Evolutionary conservation across 179 eudicot genomes (phyloP).

Genomic region (Heliamphora pulchella): DNA sequence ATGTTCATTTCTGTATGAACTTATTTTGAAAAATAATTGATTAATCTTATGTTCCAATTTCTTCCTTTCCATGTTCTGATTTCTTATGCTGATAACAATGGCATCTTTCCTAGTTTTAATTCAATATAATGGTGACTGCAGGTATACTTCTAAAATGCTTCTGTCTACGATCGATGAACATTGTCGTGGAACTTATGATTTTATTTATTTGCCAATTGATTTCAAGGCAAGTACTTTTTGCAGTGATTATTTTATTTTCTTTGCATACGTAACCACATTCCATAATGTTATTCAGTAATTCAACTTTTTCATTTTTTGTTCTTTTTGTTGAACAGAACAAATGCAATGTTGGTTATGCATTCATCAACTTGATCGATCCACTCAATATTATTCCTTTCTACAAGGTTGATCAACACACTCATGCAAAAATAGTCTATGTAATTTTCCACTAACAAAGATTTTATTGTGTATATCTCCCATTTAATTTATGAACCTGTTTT

Average conservation of each 20-base stretch:
- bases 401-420: conserved; percentile 37
- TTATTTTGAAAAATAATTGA: not conserved
- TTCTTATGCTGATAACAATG: conserved; percentile 14
- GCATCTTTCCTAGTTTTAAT: conserved; percentile 17
- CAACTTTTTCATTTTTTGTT: not conserved
- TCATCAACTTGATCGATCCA: conserved; percentile 77
- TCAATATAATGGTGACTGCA: conserved; percentile 13
- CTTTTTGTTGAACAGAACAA: conserved; percentile 51
- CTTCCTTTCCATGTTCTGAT: conserved; percentile 1
- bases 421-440: not conserved
- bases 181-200: conserved; percentile 78
- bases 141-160: conserved; percentile 90
- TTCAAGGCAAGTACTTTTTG: conserved; percentile 55
- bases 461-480: not conserved
- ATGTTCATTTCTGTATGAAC: not conserved
- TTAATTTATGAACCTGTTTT: not conserved
- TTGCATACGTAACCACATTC: not conserved
- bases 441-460: not conserved
- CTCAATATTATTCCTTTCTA: conserved; percentile 52
- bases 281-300: not conserved
- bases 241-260: not conserved
- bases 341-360: conserved; percentile 88
- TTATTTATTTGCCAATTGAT: conserved; percentile 77
- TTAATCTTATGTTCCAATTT: conserved; percentile 2
- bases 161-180: conserved; percentile 76